Percentiles rank a stretch among this genome's conserved stretches.
Evolutionary conservation across 2,329 filamentous ascomycete genomes (phyloP).

Genomic region (Penicillium corylophilum): DNA sequence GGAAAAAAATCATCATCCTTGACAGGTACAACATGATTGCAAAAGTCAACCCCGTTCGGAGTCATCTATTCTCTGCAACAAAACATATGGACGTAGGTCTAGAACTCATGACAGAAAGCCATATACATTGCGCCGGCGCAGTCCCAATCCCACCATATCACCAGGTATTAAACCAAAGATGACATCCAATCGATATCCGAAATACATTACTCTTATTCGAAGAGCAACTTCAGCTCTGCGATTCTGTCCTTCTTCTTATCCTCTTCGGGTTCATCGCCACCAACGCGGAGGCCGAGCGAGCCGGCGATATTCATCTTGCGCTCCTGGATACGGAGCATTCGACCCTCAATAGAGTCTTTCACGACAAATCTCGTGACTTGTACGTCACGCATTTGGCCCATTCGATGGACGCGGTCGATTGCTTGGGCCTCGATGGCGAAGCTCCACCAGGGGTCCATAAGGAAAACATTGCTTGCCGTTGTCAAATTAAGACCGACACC

Average conservation of each 20-base stretch:
- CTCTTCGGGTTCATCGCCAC: slow-evolving; percentile 83
- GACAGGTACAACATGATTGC: too few species aligned
- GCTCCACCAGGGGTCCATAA: slow-evolving; percentile 99
- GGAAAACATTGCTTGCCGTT: slow-evolving; percentile 82
- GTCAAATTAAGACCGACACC: slow-evolving; percentile 94
- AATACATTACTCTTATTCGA: slow-evolving; percentile 46
- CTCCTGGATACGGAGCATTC: slow-evolving; percentile 92
- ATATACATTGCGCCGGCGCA: neutral
- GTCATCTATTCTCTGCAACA: too few species aligned
- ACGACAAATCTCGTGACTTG: slow-evolving; percentile 86
- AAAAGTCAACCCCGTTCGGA: too few species aligned
- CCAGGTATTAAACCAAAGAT: neutral
- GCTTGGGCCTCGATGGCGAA: slow-evolving; percentile 96
- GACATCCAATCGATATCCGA: neutral
- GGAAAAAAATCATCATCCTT: too few species aligned
- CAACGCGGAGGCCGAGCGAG: slow-evolving; percentile 91
- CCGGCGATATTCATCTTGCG: slow-evolving; percentile 87
- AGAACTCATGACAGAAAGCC: neutral
- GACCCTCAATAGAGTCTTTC: slow-evolving; percentile 63
- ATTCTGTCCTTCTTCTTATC: slow-evolving; percentile 87
- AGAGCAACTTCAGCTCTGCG: slow-evolving; percentile 88
- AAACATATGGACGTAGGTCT: too few species aligned
- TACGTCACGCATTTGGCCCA: slow-evolving; percentile 88
- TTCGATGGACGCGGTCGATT: slow-evolving; percentile 94
- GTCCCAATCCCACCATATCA: neutral